Conservation (phyloP, 2,329 filamentous ascomycete genomes). For the Leptodontidium sp. region DNA sequence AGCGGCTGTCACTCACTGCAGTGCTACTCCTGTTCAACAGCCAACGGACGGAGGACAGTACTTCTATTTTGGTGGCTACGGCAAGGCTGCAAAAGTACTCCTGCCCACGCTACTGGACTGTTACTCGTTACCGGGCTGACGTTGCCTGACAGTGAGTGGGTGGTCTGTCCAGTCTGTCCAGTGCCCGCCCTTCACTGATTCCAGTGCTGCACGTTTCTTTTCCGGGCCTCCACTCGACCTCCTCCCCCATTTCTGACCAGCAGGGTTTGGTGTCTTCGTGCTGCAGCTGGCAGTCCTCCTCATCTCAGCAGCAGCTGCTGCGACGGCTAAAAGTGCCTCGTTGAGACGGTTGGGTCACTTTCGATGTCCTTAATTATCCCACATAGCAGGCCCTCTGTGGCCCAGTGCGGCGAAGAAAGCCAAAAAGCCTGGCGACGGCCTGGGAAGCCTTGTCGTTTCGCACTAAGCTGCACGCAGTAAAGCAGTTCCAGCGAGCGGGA, state of each 20-base stretch:
- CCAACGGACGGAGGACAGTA: neutral
- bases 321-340: constrained; percentile 16
- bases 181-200: neutral
- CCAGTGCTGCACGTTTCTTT: neutral
- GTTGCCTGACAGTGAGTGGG: neutral
- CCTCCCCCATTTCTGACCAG: constrained; percentile 11
- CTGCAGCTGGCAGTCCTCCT: constrained; percentile 12
- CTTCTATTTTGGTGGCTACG: constrained; percentile 15
- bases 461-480: constrained; percentile 22
- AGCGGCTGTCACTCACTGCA: constrained; percentile 12
- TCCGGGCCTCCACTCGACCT: constrained; percentile 8
- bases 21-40: neutral
- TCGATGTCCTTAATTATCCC: constrained; percentile 16
- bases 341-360: neutral
- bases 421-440: constrained; percentile 17
- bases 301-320: constrained; percentile 14
- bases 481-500: constrained; percentile 28
- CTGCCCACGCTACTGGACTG: neutral
- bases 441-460: constrained; percentile 30
- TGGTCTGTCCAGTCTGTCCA: neutral
- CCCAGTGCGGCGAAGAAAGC: constrained; percentile 12
- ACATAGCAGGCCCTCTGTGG: constrained; percentile 9
- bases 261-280: neutral
- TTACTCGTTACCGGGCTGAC: neutral
- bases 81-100: constrained; percentile 12